Conservation (phyloP, 305 asterid species). For the Rubia balearica region DNA sequence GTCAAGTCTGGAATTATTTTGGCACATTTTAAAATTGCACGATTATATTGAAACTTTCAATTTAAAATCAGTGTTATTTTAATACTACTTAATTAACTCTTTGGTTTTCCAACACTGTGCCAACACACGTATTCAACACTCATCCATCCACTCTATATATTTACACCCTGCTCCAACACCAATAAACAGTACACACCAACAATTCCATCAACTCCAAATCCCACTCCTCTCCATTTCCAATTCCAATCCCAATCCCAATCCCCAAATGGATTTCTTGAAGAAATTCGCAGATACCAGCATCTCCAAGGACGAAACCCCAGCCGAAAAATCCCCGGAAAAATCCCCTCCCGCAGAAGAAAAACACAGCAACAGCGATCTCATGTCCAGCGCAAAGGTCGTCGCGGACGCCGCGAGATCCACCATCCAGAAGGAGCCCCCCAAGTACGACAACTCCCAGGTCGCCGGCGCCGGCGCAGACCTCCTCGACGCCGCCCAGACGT, state of each 20-base stretch:
- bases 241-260: background rate
- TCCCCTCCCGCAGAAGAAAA: background rate
- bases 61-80: too few relatives aligned
- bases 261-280: conserved; percentile 19
- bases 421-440: conserved; percentile 18
- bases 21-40: too few relatives aligned
- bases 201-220: background rate
- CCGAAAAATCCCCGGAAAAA: conserved; percentile 3
- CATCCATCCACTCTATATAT: background rate
- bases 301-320: background rate
- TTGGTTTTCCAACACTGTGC: background rate
- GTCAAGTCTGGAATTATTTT: too few relatives aligned
- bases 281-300: conserved; percentile 10
- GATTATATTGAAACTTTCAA: too few relatives aligned
- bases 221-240: background rate
- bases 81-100: too few relatives aligned
- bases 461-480: conserved; percentile 52
- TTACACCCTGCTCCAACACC: background rate
- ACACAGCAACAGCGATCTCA: conserved; percentile 3
- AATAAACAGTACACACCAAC: background rate
- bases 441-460: conserved; percentile 38
- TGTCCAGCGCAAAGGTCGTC: conserved; percentile 15
- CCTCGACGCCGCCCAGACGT: conserved; percentile 30
- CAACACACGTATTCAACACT: conserved; percentile 4
- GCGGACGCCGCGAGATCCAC: conserved; percentile 21